phyloP scores from a whole-genome alignment of 768 basidiomycete species.

The Leccinum incarnatum region DNA sequence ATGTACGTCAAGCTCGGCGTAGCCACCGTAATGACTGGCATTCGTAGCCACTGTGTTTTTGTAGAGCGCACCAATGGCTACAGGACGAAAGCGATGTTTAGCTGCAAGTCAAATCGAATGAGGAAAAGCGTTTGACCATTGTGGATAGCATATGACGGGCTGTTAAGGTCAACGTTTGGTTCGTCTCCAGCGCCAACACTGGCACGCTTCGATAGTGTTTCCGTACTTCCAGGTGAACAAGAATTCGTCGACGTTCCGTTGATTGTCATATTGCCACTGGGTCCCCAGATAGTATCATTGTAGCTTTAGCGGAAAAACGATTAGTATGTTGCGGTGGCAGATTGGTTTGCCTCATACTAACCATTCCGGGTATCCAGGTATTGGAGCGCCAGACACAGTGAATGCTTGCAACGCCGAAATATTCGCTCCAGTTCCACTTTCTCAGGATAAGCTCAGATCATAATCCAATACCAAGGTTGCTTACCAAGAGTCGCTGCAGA shows the following conservation, averaged over 20 bases:
- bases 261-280: constrained; percentile 73
- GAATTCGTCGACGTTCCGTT: constrained; percentile 60
- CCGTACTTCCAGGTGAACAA: constrained; percentile 19
- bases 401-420: constrained; percentile 59
- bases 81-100: background rate
- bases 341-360: constrained; percentile 17
- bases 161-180: constrained; percentile 48
- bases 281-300: constrained; percentile 57
- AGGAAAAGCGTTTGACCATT: constrained; percentile 45
- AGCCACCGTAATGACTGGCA: constrained; percentile 63
- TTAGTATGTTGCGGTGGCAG: background rate
- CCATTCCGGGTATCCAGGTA: constrained; percentile 71
- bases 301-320: constrained; percentile 42
- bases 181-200: constrained; percentile 49
- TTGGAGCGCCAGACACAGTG: constrained; percentile 46
- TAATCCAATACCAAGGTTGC: background rate
- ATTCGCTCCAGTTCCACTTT: constrained; percentile 51
- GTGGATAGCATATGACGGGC: constrained; percentile 68
- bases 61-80: constrained; percentile 54
- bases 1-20: constrained; percentile 65
- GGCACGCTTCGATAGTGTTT: constrained; percentile 36
- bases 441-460: background rate
- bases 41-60: constrained; percentile 65
- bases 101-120: background rate
- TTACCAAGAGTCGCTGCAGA: constrained; percentile 61